Conservation (phyloP, 257 asterid species). For the Leptodermis oblonga region DNA sequence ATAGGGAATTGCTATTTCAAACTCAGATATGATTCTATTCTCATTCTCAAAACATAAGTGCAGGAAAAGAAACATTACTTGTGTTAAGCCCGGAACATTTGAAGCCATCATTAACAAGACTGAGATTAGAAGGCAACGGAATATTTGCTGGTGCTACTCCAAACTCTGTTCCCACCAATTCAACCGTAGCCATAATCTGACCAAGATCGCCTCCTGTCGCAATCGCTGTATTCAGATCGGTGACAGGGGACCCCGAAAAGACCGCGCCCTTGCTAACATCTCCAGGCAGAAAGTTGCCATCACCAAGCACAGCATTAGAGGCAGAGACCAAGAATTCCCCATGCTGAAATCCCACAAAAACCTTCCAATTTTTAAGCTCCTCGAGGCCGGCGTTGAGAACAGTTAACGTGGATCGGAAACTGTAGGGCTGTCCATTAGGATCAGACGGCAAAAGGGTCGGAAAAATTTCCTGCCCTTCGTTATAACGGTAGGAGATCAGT, state of each 20-base stretch:
- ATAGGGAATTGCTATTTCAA: too few relatives aligned
- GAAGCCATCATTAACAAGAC: conserved; percentile 58
- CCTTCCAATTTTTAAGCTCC: conserved; percentile 59
- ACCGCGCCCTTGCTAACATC: conserved; percentile 57
- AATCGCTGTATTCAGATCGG: conserved; percentile 52
- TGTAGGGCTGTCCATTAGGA: conserved; percentile 47
- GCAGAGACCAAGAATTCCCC: conserved; percentile 56
- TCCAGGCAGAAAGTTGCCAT: conserved; percentile 51
- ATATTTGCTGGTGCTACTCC: conserved; percentile 40
- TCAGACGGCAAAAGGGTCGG: conserved; percentile 37
- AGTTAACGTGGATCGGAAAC: conserved; percentile 48
- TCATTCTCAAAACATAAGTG: too few relatives aligned
- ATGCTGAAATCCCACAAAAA: conserved; percentile 59
- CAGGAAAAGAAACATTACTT: conserved; percentile 26
- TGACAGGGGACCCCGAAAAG: conserved; percentile 41
- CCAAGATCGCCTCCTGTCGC: conserved; percentile 56
- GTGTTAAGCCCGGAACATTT: conserved; percentile 29
- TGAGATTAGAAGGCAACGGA: conserved; percentile 51
- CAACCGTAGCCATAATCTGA: conserved; percentile 49
- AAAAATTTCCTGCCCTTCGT: conserved; percentile 29
- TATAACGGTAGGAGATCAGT: conserved; percentile 35
- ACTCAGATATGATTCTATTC: too few relatives aligned
- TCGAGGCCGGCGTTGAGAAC: conserved; percentile 45
- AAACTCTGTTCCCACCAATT: conserved; percentile 58
- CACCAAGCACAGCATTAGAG: conserved; percentile 46